A percentile compares a stretch with the other conserved stretches of the same genome.
Conservation (phyloP, 345 rosid genomes). For the Mallotus nudiflorus region DNA sequence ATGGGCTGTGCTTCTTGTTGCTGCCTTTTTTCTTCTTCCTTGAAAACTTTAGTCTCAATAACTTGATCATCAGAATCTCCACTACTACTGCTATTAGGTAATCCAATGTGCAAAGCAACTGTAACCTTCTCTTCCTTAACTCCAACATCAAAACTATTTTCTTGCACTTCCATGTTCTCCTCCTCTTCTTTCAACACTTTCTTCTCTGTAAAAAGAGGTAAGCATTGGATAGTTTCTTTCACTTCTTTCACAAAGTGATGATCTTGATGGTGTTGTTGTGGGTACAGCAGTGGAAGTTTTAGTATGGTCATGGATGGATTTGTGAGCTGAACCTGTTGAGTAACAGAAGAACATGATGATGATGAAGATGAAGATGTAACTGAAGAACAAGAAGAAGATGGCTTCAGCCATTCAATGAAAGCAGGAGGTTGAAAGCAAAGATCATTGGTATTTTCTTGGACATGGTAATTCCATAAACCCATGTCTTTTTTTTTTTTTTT, state of each 20-base stretch:
- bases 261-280: slow-evolving; percentile 17
- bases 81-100: slow-evolving; percentile 33
- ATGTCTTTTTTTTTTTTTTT: slow-evolving; percentile 25
- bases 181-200: slow-evolving; percentile 41
- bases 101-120: slow-evolving; percentile 68
- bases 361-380: slow-evolving; percentile 26
- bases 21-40: slow-evolving; percentile 20
- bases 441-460: slow-evolving; percentile 24
- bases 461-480: slow-evolving; percentile 55
- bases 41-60: slow-evolving; percentile 15
- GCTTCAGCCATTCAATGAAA: slow-evolving; percentile 89
- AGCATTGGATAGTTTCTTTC: slow-evolving; percentile 39
- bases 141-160: too few relatives aligned
- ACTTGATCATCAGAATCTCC: slow-evolving; percentile 11
- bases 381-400: slow-evolving; percentile 38
- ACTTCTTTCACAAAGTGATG: slow-evolving; percentile 15
- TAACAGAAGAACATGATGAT: slow-evolving; percentile 20
- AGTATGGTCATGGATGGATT: slow-evolving; percentile 32
- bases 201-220: slow-evolving; percentile 57
- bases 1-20: not conserved
- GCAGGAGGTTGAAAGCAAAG: slow-evolving; percentile 42
- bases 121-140: slow-evolving; percentile 45
- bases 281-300: slow-evolving; percentile 20
- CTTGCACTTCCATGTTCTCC: slow-evolving; percentile 25
- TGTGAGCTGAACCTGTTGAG: slow-evolving; percentile 34